phyloP scores from a whole-genome alignment of 208 protist species.

The Leishmania guyanensis region DNA sequence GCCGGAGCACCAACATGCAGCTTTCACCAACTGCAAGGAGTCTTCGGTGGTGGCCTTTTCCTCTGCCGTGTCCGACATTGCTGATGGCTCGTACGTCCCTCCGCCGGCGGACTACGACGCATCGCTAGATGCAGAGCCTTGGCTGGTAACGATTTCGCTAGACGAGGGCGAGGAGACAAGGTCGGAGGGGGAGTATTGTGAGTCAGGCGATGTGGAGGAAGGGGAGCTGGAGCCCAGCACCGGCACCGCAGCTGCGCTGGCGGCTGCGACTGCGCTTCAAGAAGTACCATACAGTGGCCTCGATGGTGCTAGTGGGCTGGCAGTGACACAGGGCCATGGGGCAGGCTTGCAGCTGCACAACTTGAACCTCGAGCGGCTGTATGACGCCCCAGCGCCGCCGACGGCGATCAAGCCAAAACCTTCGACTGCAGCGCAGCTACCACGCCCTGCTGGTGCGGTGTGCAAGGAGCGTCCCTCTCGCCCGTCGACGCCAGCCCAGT shows the following conservation, averaged over 20 bases:
- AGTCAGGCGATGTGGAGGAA: neutral
- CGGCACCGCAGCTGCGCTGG: neutral
- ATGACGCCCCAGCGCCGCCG: slow-evolving; percentile 15
- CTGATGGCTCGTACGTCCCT: slow-evolving; percentile 14
- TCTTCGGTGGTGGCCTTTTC: neutral
- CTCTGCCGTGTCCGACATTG: neutral
- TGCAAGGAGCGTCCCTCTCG: neutral
- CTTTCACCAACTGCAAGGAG: neutral
- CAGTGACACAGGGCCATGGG: neutral
- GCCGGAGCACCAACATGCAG: neutral
- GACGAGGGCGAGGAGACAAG: slow-evolving; percentile 32
- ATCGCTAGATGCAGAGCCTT: slow-evolving; percentile 24
- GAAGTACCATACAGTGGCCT: slow-evolving; percentile 26
- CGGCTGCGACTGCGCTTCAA: slow-evolving; percentile 16
- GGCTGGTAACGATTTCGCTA: slow-evolving; percentile 51
- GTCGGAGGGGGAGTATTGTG: neutral
- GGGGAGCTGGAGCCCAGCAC: neutral
- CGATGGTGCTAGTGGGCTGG: neutral
- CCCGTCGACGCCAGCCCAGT: slow-evolving; percentile 21
- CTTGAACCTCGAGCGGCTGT: slow-evolving; percentile 19
- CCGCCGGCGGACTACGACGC: slow-evolving; percentile 15
- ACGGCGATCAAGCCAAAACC: neutral
- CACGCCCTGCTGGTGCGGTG: neutral
- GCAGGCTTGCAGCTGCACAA: slow-evolving; percentile 9
- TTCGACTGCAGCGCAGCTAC: slow-evolving; percentile 9